Conservation (phyloP, 2,329 filamentous ascomycete genomes). For the Geosmithia flava region DNA sequence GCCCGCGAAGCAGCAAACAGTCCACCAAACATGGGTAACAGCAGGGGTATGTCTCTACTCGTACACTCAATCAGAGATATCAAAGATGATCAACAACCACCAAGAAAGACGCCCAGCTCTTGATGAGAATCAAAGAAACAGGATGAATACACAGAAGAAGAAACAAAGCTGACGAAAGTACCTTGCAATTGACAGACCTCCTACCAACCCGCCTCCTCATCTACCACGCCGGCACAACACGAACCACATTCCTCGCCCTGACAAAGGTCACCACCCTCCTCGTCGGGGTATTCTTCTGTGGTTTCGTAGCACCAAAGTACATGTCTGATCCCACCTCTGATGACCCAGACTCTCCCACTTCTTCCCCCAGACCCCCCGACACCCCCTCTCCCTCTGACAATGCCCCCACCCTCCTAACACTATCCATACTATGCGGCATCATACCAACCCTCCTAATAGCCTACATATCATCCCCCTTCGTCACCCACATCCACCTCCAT, state of each 20-base stretch:
- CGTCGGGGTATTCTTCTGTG: slow-evolving; percentile 51
- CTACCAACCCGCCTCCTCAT: slow-evolving; percentile 49
- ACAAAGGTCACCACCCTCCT: slow-evolving; percentile 62
- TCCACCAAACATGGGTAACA: slow-evolving; percentile 9
- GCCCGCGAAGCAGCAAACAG: slow-evolving; percentile 11
- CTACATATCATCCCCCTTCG: slow-evolving; percentile 56
- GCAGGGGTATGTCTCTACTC: neutral
- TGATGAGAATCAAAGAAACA: too few species aligned
- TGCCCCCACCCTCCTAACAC: slow-evolving; percentile 18
- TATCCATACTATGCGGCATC: slow-evolving; percentile 44
- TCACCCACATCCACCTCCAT: slow-evolving; percentile 58
- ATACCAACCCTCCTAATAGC: slow-evolving; percentile 53
- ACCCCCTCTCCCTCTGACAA: too few species aligned
- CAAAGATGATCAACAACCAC: too few species aligned
- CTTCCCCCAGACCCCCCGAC: too few species aligned
- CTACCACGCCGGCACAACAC: slow-evolving; percentile 61
- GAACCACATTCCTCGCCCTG: slow-evolving; percentile 55
- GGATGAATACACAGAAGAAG: neutral
- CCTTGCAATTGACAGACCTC: too few species aligned
- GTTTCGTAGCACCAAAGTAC: slow-evolving; percentile 51
- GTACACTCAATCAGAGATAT: too few species aligned
- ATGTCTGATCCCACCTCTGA: slow-evolving; percentile 7
- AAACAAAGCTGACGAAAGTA: neutral
- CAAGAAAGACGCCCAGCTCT: too few species aligned
- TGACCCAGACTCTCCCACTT: too few species aligned